Evolutionary conservation across 1,284 basidiomycete species (phyloP), one percentile per base, ranked within the genome.

Genomic region (Schizopora paradoxa): DNA sequence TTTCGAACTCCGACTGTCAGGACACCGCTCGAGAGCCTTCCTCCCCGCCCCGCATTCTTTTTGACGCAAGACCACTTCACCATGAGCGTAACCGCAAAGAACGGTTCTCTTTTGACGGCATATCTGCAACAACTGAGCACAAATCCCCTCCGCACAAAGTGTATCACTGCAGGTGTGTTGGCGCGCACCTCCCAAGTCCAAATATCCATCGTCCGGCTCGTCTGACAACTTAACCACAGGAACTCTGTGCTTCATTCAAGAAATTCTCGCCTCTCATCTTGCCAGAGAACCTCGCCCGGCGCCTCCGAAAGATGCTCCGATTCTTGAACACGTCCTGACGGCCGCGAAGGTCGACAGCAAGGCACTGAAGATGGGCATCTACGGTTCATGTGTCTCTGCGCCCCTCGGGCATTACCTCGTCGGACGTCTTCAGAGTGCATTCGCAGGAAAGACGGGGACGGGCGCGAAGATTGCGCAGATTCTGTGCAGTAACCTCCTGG

Each of bases 381-480:
- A 91, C 58, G 91, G 91, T 53, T 82, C 86, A 67, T 73, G 86
- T 53, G 73, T 92, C 43, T 89, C 87, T n/a, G 91, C 90, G 4
- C 91, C 91, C 2, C 62, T 93, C 32, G 74, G 80, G 35, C 91
- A 93, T 59, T 65, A 76, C 61, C 77, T 92, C 51, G 74, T 87
- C 28, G 79, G 81, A 41, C 56, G 72, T 23, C 66, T 93, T 43
- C 88, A 91, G 62, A 82, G 75, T 52, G 74, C 74, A 4, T 92
- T 94, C 58, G 77, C 77, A 0, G 90, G 90, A 31, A 83, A 74
- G 64, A 84, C 80, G n/a, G 76, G 80, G 6, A 63, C 77, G 18
- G 66, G 69, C 18, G 82, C 83, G 45, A 85, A 79, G 65, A 60
- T 92, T 51, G 78, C 67, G 14, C 86, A 89, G 66, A 77, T 95